A percentile compares a stretch with the other conserved stretches of the same genome.
phyloP scores from a whole-genome alignment of 352 stramenopile species.

The Blastocystis sp. region DNA sequence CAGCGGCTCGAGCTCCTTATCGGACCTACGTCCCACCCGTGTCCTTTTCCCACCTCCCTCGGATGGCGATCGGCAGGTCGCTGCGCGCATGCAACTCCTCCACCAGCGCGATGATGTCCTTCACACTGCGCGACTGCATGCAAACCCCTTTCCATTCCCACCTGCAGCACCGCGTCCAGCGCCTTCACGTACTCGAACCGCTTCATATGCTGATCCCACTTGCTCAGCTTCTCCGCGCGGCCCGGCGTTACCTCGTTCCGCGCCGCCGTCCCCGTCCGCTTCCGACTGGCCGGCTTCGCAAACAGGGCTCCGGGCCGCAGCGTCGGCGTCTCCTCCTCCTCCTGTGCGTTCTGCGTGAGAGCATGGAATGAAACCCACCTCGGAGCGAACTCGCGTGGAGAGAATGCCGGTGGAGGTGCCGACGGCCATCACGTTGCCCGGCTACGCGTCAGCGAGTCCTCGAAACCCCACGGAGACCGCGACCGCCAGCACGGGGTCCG shows the following conservation, averaged over 20 bases:
- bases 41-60: neutral
- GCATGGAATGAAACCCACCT: neutral
- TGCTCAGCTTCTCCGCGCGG: neutral
- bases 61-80: neutral
- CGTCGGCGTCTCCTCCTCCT: slow-evolving; percentile 1
- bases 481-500: slow-evolving; percentile 38
- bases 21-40: neutral
- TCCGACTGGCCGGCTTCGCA: neutral
- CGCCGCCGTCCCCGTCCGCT: neutral
- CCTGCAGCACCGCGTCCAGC: slow-evolving; percentile 26
- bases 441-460: neutral
- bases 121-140: neutral
- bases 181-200: slow-evolving; percentile 53
- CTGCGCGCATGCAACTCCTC: slow-evolving; percentile 22
- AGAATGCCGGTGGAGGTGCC: slow-evolving; percentile 7
- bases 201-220: slow-evolving; percentile 35
- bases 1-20: slow-evolving; percentile 48
- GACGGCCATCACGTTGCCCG: slow-evolving; percentile 21
- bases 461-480: neutral
- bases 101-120: slow-evolving; percentile 1
- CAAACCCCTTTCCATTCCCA: neutral
- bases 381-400: neutral
- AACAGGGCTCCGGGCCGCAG: neutral
- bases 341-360: neutral
- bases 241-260: neutral